Percentiles rank a stretch among this genome's conserved stretches.
phyloP scores from a whole-genome alignment of 371 early-diverging fungal genomes.

The Sanchytrium tribonematis region DNA sequence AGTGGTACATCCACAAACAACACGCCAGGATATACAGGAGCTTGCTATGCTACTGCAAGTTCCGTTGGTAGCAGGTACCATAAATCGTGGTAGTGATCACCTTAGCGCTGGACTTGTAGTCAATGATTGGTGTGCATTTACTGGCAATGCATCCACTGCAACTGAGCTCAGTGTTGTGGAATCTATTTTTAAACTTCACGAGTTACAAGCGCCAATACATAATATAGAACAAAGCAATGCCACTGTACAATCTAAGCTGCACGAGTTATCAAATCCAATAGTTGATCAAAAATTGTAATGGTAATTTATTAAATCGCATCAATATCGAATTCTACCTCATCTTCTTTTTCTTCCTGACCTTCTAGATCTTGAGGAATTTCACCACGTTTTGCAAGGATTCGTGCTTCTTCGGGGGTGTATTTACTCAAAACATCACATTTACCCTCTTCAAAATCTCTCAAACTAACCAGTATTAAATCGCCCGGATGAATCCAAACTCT shows the following conservation, averaged over 20 bases:
- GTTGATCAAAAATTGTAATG: too few relatives aligned
- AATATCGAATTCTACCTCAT: too few relatives aligned
- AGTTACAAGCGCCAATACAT: too few relatives aligned
- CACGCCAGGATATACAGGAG: conserved; percentile 91
- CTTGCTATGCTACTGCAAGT: conserved; percentile 88
- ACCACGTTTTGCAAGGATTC: conserved; percentile 70
- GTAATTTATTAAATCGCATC: too few relatives aligned
- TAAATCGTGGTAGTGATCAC: conserved; percentile 94
- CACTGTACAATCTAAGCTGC: too few relatives aligned
- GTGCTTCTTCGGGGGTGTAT: conserved; percentile 93
- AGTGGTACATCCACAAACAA: conserved; percentile 83
- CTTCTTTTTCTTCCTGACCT: too few relatives aligned
- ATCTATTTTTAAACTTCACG: conserved; percentile 64
- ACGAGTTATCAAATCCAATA: too few relatives aligned
- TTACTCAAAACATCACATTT: conserved; percentile 92
- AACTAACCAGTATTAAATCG: conserved; percentile 74
- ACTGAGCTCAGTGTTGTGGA: conserved; percentile 97
- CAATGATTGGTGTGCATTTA: conserved; percentile 97
- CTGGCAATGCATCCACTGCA: conserved; percentile 86
- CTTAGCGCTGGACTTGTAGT: conserved; percentile 95
- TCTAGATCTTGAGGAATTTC: conserved; percentile 81
- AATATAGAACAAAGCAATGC: too few relatives aligned
- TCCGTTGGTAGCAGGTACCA: conserved; percentile 93
- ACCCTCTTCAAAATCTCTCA: conserved; percentile 85
- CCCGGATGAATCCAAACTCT: conserved; percentile 89